Evolutionary conservation across 164 flowering plant genomes (phyloP), one percentile per base, ranked within the genome.

Genomic region (Nymphaea thermarum): DNA sequence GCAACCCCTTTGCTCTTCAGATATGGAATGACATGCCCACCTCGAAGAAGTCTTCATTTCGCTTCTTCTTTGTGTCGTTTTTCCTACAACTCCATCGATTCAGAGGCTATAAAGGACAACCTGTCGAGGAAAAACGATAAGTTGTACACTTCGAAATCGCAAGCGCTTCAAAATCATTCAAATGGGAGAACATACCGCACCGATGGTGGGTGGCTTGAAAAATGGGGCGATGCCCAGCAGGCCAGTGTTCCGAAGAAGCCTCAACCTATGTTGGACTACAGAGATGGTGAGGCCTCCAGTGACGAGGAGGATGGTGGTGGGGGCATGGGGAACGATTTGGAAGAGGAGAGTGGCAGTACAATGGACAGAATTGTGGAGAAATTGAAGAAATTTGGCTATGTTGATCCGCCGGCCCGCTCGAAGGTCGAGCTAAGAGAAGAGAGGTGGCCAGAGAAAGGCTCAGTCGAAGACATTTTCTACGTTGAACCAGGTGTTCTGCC

Each of bases 361-460:
- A 94, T 94, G 97, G 90, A 84, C 47, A 85, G 80, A 71, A 91
- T 94, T 70, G 93, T 94, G 63, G 86, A 85, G 80, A 94, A 85
- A 64, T 77, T 94, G 83, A 91, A 81, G 81, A 82, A 85, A 67
- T 82, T 81, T 75, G 96, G 96, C 16, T 87, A 87, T 64, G 69
- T 82, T 4, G 88, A 85, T 67, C 55, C 7, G 55, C 55, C 55
- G 12, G 63, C 8, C 4, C 8, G 63, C 8, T 47, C 6, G 55
- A 61, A 61, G 63, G 2, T 2, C 25, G 91, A 81, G 69, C 77
- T 44, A 57, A 72, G 61, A 43, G 6, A n/a, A n/a, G 85, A 80
- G 67, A 71, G 60, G 62, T 66, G 64, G 59, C 79, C 72, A 63
- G 89, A 85, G 72, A 88, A 78, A 69, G 95, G 96, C 57, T 90